A percentile compares a stretch with the other conserved stretches of the same genome.
These are phyloP conservation scores for Chamaecrista fasciculata DNA, from an alignment of 306 rosid species.

Conservation along the genomic window DNA sequence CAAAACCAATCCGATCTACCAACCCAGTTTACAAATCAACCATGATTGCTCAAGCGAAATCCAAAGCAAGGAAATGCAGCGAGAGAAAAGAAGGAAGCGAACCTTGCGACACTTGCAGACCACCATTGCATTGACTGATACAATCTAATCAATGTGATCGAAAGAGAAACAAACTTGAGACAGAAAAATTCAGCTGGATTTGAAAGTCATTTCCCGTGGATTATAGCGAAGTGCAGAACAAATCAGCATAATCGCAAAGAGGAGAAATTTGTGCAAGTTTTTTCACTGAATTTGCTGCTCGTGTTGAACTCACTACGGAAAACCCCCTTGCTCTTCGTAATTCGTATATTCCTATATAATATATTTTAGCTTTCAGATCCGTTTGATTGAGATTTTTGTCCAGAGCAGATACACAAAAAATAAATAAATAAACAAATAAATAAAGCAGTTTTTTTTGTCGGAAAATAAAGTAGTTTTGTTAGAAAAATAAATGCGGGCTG, in stretches of 20 bases:
- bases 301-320: conserved; percentile 30
- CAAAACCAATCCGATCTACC: conserved; percentile 49
- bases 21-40: conserved; percentile 12
- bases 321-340: conserved; percentile 26
- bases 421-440: no score
- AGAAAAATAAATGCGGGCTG: no score
- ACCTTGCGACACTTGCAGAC: conserved; percentile 99
- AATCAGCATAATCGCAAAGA: neutral
- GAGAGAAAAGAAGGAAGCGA: conserved; percentile 6
- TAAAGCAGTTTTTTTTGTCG: no score
- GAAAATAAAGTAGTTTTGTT: no score
- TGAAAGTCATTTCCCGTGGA: conserved; percentile 13
- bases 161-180: neutral
- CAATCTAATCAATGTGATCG: conserved; percentile 24
- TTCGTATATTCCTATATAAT: neutral
- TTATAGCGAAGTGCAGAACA: conserved; percentile 25
- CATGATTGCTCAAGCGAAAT: conserved; percentile 9
- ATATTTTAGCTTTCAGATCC: conserved; percentile 6
- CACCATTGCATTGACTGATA: conserved; percentile 80
- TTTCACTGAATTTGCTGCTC: conserved; percentile 14
- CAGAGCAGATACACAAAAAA: neutral
- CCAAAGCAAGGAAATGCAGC: neutral
- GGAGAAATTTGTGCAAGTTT: neutral
- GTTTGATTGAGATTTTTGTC: neutral
- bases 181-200: conserved; percentile 21